Conservation (phyloP, 2,329 filamentous ascomycete species). For the Aspergillus vadensis region DNA sequence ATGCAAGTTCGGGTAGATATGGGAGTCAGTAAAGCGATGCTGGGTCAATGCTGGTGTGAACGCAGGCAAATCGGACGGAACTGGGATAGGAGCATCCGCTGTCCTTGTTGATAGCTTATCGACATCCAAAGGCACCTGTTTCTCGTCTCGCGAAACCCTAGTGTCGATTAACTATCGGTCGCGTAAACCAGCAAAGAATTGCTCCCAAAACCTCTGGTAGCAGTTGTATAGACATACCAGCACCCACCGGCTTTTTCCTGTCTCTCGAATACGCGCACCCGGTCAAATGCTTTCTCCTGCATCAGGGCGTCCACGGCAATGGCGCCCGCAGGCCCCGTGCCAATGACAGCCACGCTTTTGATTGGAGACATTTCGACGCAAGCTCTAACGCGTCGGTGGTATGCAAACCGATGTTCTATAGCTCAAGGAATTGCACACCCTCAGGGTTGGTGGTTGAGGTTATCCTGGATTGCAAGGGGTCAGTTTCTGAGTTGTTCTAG, state of each 20-base stretch:
- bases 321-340: slow-evolving; percentile 61
- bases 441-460: background rate
- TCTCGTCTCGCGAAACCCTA: slow-evolving; percentile 38
- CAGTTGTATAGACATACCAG: slow-evolving; percentile 52
- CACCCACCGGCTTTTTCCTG: slow-evolving; percentile 62
- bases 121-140: slow-evolving; percentile 50
- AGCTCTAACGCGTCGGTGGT: background rate
- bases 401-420: background rate
- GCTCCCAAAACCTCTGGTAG: background rate
- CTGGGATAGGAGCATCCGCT: slow-evolving; percentile 52
- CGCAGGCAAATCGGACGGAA: slow-evolving; percentile 54
- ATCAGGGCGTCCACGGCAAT: slow-evolving; percentile 63
- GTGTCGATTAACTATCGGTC: background rate
- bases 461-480: background rate
- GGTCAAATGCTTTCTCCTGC: slow-evolving; percentile 60
- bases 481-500: background rate
- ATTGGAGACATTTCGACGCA: slow-evolving; percentile 17
- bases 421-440: background rate
- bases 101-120: slow-evolving; percentile 51
- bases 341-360: slow-evolving; percentile 60
- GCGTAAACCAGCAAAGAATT: background rate
- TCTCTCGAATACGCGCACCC: slow-evolving; percentile 64
- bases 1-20: slow-evolving; percentile 65
- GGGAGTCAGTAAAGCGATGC: slow-evolving; percentile 59
- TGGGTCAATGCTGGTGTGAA: slow-evolving; percentile 45